phyloP scores from a whole-genome alignment of 306 rosid species.

The Lathyrus sativus region DNA sequence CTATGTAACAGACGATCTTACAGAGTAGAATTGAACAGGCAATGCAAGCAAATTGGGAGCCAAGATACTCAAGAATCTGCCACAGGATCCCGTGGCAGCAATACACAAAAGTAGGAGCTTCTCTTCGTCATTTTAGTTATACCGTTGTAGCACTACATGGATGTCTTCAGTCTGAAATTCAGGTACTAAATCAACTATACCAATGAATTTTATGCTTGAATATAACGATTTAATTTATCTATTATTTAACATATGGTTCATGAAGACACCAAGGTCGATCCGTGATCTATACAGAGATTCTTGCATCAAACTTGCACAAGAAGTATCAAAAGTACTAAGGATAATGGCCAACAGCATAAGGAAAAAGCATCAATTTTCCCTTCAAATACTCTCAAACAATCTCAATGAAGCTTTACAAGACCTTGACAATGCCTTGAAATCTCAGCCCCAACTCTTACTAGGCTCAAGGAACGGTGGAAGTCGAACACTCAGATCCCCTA shows the following conservation, averaged over 20 bases:
- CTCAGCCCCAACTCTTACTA: conserved; percentile 74
- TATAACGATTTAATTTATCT: not conserved
- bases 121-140: conserved; percentile 89
- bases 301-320: conserved; percentile 61
- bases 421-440: conserved; percentile 69
- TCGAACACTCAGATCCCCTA: conserved; percentile 36
- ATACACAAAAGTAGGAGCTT: conserved; percentile 73
- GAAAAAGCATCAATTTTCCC: conserved; percentile 65
- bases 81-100: conserved; percentile 77
- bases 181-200: conserved; percentile 46
- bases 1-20: conserved; percentile 1
- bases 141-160: conserved; percentile 90
- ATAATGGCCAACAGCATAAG: conserved; percentile 70
- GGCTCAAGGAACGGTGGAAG: conserved; percentile 54
- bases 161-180: conserved; percentile 77
- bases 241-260: conserved; percentile 2
- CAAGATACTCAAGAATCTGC: conserved; percentile 72
- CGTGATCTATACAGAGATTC: conserved; percentile 69
- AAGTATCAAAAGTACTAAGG: conserved; percentile 64
- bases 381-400: conserved; percentile 57
- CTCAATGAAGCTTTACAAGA: conserved; percentile 67
- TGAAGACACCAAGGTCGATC: conserved; percentile 67
- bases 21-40: conserved; percentile 56
- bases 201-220: not conserved
- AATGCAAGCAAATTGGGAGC: conserved; percentile 93